Conservation (phyloP, 2,329 filamentous ascomycete genomes). For the Clarireedia homoeocarpa region DNA sequence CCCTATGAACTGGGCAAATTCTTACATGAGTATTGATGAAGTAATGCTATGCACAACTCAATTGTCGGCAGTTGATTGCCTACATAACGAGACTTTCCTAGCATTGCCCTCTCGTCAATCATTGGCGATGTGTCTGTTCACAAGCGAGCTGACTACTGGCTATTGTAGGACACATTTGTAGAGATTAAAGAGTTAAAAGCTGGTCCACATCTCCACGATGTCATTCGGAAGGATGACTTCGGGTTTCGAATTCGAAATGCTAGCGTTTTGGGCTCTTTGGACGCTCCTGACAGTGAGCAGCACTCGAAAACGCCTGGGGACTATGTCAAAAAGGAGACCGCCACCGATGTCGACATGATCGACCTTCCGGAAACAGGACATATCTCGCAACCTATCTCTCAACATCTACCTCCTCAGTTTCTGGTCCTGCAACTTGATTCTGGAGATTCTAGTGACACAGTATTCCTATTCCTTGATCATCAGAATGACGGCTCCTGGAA, state of each 20-base stretch:
- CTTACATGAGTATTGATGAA: too few species aligned
- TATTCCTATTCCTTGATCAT: constrained; percentile 65
- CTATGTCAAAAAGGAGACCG: constrained; percentile 30
- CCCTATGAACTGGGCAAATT: too few species aligned
- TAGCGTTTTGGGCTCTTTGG: constrained; percentile 56
- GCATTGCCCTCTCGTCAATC: too few species aligned
- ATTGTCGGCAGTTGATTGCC: too few species aligned
- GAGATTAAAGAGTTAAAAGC: constrained; percentile 68
- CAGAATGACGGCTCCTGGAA: constrained; percentile 33
- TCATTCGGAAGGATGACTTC: constrained; percentile 76
- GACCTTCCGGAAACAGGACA: background rate
- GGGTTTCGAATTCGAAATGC: constrained; percentile 72
- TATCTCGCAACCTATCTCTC: background rate
- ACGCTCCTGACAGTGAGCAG: constrained; percentile 31
- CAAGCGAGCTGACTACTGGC: too few species aligned
- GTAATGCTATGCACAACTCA: too few species aligned
- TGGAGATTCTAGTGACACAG: constrained; percentile 49
- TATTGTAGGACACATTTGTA: constrained; percentile 61
- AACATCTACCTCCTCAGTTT: constrained; percentile 65
- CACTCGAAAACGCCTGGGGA: constrained; percentile 16
- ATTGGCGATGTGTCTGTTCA: too few species aligned
- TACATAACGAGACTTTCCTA: too few species aligned
- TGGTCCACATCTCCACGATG: constrained; percentile 63
- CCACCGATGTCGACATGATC: constrained; percentile 10
- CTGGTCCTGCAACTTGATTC: constrained; percentile 65